Conservation (phyloP, 805 yeast species). For the Vanderwaltozyma polyspora region DNA sequence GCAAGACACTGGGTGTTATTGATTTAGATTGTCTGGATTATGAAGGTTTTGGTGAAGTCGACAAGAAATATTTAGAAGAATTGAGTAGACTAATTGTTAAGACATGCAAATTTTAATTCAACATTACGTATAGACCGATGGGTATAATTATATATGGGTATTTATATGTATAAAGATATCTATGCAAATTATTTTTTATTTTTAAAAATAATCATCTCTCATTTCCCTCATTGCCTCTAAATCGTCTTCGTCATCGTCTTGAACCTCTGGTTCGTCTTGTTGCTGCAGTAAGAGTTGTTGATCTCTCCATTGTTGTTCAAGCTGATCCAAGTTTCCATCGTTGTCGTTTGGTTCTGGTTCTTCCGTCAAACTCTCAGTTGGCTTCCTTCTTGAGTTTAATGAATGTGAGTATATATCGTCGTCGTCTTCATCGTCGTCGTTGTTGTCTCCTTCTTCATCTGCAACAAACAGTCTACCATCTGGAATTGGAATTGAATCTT, state of each 20-base stretch:
- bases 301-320: background rate
- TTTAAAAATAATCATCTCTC: no score
- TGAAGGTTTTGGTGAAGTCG: constrained; percentile 58
- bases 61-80: constrained; percentile 45
- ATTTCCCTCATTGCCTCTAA: constrained; percentile 18
- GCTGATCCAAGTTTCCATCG: background rate
- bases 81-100: constrained; percentile 43
- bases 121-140: background rate
- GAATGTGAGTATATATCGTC: background rate
- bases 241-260: constrained; percentile 18
- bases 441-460: background rate
- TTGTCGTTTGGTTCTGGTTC: background rate
- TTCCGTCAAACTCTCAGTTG: no score
- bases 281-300: background rate
- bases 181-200: constrained; percentile 1
- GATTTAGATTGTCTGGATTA: constrained; percentile 70
- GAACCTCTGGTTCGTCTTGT: background rate
- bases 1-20: constrained; percentile 55
- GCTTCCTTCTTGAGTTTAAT: background rate
- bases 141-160: no score
- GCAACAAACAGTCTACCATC: background rate
- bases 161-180: no score
- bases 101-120: constrained; percentile 36
- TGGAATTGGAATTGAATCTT: background rate
- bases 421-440: background rate